Evolutionary conservation across 805 yeast genomes (phyloP).

Genomic region (Ogataea methanolica): DNA sequence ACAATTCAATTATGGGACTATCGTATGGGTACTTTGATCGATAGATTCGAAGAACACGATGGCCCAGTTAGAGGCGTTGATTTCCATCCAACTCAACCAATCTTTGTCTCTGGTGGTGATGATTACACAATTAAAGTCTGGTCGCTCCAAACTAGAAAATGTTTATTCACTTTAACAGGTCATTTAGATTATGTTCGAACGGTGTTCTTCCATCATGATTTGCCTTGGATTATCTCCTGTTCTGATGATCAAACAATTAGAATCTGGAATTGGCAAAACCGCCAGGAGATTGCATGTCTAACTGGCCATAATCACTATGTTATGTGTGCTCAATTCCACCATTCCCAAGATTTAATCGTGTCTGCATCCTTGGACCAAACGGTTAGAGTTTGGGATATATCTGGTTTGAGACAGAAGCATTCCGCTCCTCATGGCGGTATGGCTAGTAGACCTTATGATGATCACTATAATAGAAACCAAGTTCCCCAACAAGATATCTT

Average conservation of each 20-base stretch:
- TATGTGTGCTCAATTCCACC: constrained; percentile 97
- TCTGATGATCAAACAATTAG: constrained; percentile 98
- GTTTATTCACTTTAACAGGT: constrained; percentile 86
- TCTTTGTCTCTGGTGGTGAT: constrained; percentile 96
- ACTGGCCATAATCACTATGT: constrained; percentile 99
- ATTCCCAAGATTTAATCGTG: constrained; percentile 88
- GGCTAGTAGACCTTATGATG: constrained; percentile 41
- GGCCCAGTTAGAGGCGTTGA: constrained; percentile 96
- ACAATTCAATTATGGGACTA: constrained; percentile 99
- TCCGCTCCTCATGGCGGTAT: constrained; percentile 57
- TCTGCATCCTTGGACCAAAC: constrained; percentile 96
- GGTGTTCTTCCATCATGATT: constrained; percentile 88
- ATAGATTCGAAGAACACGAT: constrained; percentile 95
- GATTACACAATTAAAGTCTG: constrained; percentile 94
- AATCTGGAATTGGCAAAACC: constrained; percentile 99
- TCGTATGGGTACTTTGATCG: constrained; percentile 97
- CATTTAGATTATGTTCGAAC: constrained; percentile 95
- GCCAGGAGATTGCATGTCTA: constrained; percentile 93
- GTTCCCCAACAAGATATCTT: constrained; percentile 87
- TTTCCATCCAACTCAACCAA: constrained; percentile 97
- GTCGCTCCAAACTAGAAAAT: constrained; percentile 88
- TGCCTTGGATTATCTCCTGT: constrained; percentile 95
- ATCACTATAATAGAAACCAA: constrained; percentile 50
- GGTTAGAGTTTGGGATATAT: constrained; percentile 98
- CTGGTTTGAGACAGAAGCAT: constrained; percentile 91